Evolutionary conservation across 768 basidiomycete species (phyloP).

Genomic region (Lepiota subincarnata): DNA sequence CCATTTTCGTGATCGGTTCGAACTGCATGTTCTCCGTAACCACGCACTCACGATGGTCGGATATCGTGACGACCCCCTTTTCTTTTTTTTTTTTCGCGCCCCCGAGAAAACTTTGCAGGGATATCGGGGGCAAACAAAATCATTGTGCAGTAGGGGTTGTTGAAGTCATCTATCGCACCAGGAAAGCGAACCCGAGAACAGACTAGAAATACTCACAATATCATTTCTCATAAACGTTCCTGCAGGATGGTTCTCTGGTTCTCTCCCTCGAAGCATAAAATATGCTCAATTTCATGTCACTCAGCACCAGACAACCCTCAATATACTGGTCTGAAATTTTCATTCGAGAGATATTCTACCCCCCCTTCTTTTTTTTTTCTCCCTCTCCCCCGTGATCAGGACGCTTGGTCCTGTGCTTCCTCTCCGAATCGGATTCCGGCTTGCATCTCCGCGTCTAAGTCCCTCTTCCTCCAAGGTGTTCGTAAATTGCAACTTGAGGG

Average conservation of each 20-base stretch:
- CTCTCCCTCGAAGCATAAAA: slow-evolving; percentile 19
- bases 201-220: slow-evolving; percentile 26
- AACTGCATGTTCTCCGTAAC: slow-evolving; percentile 24
- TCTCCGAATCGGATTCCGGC: background rate
- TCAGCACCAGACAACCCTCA: no score
- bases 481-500: background rate
- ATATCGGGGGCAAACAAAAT: slow-evolving; percentile 19
- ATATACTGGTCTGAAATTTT: no score
- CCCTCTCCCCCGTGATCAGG: no score
- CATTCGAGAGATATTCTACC: no score
- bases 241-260: slow-evolving; percentile 19
- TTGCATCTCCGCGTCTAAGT: background rate
- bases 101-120: slow-evolving; percentile 5
- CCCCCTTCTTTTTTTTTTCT: no score
- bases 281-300: slow-evolving; percentile 14
- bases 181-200: slow-evolving; percentile 22
- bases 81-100: no score
- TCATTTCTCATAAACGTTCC: slow-evolving; percentile 22
- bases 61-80: slow-evolving; percentile 8
- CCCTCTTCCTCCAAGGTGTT: background rate
- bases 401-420: no score
- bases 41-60: slow-evolving; percentile 17
- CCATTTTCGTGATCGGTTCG: slow-evolving; percentile 32
- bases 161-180: slow-evolving; percentile 24
- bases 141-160: slow-evolving; percentile 23